Conservation (phyloP, 768 basidiomycete genomes). For the Fomitopsis serialis region DNA sequence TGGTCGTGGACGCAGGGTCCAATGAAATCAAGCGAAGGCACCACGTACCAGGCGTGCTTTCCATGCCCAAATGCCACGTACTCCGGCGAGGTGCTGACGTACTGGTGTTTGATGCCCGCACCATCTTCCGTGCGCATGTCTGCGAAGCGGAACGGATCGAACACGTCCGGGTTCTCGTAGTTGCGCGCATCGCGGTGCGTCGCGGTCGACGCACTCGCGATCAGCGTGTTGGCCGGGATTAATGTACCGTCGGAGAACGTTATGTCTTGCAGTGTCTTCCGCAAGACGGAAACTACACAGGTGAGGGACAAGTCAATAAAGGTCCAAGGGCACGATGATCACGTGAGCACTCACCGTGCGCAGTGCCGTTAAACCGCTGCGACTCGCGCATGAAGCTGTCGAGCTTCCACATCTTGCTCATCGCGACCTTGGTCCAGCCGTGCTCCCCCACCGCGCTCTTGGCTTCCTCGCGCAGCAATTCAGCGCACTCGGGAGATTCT, state of each 20-base stretch:
- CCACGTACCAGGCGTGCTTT: constrained; percentile 14
- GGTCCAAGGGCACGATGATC: background rate
- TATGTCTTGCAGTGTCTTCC: constrained; percentile 32
- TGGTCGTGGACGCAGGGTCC: too few species aligned
- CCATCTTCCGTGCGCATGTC: constrained; percentile 17
- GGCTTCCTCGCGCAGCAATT: constrained; percentile 27
- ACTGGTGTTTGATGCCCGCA: constrained; percentile 8
- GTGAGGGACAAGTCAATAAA: background rate
- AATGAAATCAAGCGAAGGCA: too few species aligned
- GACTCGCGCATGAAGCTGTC: constrained; percentile 32
- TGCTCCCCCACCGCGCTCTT: constrained; percentile 18
- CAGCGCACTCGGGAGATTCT: constrained; percentile 18
- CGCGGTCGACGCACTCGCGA: constrained; percentile 23
- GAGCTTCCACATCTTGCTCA: constrained; percentile 26
- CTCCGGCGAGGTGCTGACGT: constrained; percentile 4
- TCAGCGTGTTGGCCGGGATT: constrained; percentile 32
- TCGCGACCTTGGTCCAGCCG: constrained; percentile 27
- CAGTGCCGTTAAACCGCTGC: constrained; percentile 19
- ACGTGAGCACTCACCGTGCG: constrained; percentile 8
- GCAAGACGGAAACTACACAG: constrained; percentile 19
- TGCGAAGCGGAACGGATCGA: constrained; percentile 39
- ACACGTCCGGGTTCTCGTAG: constrained; percentile 30
- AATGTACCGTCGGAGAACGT: constrained; percentile 39
- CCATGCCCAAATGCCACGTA: constrained; percentile 14
- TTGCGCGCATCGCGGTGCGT: constrained; percentile 27